Percentiles rank a stretch among this genome's conserved stretches.
Evolutionary conservation across 495 filamentous ascomycete genomes (phyloP).

Genomic region (Penicillium daleae): DNA sequence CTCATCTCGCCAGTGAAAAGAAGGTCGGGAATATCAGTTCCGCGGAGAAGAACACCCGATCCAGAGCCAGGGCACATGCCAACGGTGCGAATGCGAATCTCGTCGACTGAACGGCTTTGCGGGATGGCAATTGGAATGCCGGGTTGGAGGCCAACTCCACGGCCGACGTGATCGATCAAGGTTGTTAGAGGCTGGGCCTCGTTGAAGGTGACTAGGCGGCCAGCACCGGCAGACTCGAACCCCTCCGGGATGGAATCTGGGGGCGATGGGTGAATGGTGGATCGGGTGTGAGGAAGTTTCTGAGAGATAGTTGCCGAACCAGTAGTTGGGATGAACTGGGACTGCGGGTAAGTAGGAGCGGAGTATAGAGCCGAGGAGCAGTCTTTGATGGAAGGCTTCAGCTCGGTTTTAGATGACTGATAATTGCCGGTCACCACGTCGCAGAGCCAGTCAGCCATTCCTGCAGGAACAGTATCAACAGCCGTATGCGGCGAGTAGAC

Average conservation of each 20-base stretch:
- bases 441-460: slow-evolving; percentile 93
- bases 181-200: slow-evolving; percentile 59
- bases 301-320: slow-evolving; percentile 40
- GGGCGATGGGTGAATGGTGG: slow-evolving; percentile 55
- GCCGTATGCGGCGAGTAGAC: slow-evolving; percentile 97
- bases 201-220: slow-evolving; percentile 69
- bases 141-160: slow-evolving; percentile 62
- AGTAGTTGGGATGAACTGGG: slow-evolving; percentile 26
- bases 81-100: slow-evolving; percentile 60
- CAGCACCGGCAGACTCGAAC: slow-evolving; percentile 74
- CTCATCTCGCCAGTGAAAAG: slow-evolving; percentile 91
- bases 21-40: slow-evolving; percentile 65
- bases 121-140: slow-evolving; percentile 73
- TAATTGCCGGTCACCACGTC: slow-evolving; percentile 72
- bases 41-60: slow-evolving; percentile 67
- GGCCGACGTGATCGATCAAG: slow-evolving; percentile 65
- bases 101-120: slow-evolving; percentile 53
- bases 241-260: slow-evolving; percentile 47
- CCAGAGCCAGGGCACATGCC: slow-evolving; percentile 87
- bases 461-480: slow-evolving; percentile 83
- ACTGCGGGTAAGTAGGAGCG: slow-evolving; percentile 46
- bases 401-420: slow-evolving; percentile 15
- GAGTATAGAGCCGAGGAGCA: slow-evolving; percentile 42
- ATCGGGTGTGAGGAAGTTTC: slow-evolving; percentile 52
- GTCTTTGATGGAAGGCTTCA: slow-evolving; percentile 15